Conservation (phyloP, 306 rosid species). For the Vigna unguiculata region DNA sequence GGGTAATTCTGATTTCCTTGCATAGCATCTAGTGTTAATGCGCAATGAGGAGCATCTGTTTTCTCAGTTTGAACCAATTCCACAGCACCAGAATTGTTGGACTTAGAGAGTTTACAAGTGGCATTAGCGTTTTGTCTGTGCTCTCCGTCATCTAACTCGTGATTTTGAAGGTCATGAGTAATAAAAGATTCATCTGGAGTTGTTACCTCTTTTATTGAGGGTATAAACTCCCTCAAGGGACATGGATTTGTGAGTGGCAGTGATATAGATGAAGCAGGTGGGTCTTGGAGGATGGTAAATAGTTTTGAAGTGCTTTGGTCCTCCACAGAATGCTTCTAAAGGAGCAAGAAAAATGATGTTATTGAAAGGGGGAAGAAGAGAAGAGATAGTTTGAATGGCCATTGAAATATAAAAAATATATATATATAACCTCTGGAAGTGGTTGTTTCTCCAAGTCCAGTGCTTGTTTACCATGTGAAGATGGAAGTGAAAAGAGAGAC, state of each 20-base stretch:
- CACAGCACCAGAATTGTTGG: background rate
- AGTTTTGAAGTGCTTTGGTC: background rate
- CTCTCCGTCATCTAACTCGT: background rate
- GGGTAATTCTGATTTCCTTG: conserved; percentile 8
- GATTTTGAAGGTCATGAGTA: conserved; percentile 7
- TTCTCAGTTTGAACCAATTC: conserved; percentile 3
- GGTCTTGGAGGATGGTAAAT: background rate
- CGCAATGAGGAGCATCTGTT: background rate
- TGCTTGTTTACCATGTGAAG: background rate
- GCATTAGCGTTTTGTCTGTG: background rate
- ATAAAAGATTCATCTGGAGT: background rate
- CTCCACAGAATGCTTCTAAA: background rate
- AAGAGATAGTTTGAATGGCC: background rate
- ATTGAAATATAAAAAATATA: background rate
- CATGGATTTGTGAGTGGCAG: background rate
- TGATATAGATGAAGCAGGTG: background rate
- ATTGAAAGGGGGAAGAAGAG: background rate
- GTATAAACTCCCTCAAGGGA: background rate
- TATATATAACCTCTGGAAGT: conserved; percentile 22
- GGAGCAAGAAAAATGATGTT: background rate
- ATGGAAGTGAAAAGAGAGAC: background rate
- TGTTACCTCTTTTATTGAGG: background rate
- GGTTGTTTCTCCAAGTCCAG: conserved; percentile 20
- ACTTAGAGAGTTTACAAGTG: conserved; percentile 5
- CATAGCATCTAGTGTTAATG: background rate